These are phyloP conservation scores for Apiotrichum domesticum DNA, from an alignment of 1,284 basidiomycete species.

Conservation along the genomic window DNA sequence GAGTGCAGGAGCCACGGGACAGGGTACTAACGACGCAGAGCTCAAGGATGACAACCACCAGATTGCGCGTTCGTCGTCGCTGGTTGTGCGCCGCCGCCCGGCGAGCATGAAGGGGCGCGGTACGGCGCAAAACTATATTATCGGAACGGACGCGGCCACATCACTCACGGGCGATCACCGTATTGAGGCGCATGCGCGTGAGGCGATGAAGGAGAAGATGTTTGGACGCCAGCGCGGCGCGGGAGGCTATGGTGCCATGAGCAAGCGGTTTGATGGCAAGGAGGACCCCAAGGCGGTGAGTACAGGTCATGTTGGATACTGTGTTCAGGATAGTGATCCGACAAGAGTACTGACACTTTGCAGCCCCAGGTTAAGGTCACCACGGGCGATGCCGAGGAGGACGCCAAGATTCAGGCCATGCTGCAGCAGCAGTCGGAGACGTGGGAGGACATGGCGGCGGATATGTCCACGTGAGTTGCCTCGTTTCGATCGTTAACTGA, in stretches of 20 bases:
- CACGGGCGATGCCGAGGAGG: conserved; percentile 44
- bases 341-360: neutral
- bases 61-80: conserved; percentile 89
- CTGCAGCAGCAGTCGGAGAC: conserved; percentile 41
- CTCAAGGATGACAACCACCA: conserved; percentile 86
- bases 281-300: conserved; percentile 50
- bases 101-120: conserved; percentile 75
- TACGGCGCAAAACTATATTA: conserved; percentile 79
- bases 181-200: conserved; percentile 42
- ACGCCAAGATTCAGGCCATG: conserved; percentile 44
- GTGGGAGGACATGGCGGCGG: conserved; percentile 46
- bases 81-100: conserved; percentile 86
- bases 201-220: conserved; percentile 40
- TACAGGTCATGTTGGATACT: neutral
- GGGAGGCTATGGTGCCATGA: conserved; percentile 53
- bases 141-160: conserved; percentile 49
- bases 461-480: conserved; percentile 43
- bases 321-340: neutral
- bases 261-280: conserved; percentile 82
- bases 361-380: conserved; percentile 27
- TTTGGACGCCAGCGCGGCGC: conserved; percentile 24
- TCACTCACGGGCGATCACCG: conserved; percentile 40
- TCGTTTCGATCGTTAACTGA: too few species aligned
- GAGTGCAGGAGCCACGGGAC: conserved; percentile 45
- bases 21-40: conserved; percentile 54